A percentile compares a stretch with the other conserved stretches of the same genome.
Evolutionary conservation across 805 yeast genomes (phyloP).

Genomic region (Candida oleophila): DNA sequence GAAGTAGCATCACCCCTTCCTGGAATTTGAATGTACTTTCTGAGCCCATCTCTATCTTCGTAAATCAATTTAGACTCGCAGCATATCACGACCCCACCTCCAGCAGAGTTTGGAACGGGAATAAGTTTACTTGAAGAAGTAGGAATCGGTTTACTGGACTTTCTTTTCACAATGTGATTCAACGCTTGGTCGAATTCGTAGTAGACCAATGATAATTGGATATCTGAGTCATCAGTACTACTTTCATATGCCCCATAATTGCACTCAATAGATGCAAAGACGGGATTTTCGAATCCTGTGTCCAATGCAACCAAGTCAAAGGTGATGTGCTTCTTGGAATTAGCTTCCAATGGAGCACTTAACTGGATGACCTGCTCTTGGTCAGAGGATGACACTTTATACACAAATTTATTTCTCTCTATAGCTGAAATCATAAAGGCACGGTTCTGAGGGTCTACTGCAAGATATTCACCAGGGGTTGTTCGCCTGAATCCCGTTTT

Average conservation of each 20-base stretch:
- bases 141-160: conserved; percentile 12
- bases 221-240: conserved; percentile 11
- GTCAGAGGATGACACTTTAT: conserved; percentile 25
- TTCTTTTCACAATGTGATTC: conserved; percentile 63
- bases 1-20: conserved; percentile 20
- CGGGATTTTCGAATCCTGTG: conserved; percentile 78
- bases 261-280: conserved; percentile 77
- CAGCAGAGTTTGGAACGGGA: conserved; percentile 67
- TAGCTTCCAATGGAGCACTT: conserved; percentile 75
- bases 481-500: conserved; percentile 75
- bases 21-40: conserved; percentile 33
- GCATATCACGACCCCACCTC: conserved; percentile 66
- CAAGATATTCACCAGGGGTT: conserved; percentile 71
- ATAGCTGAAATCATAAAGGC: conserved; percentile 70
- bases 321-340: conserved; percentile 50
- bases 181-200: conserved; percentile 87
- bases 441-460: conserved; percentile 69
- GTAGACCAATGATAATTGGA: conserved; percentile 39
- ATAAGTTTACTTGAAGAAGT: conserved; percentile 50
- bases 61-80: conserved; percentile 55
- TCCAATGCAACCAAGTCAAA: conserved; percentile 61
- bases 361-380: conserved; percentile 45
- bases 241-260: conserved; percentile 43
- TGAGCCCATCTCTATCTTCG: conserved; percentile 32
- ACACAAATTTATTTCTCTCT: conserved; percentile 73